A percentile compares a stretch with the other conserved stretches of the same genome.
phyloP scores from a whole-genome alignment of 1,139 yeast genomes.

The Kluyveromyces sp. region DNA sequence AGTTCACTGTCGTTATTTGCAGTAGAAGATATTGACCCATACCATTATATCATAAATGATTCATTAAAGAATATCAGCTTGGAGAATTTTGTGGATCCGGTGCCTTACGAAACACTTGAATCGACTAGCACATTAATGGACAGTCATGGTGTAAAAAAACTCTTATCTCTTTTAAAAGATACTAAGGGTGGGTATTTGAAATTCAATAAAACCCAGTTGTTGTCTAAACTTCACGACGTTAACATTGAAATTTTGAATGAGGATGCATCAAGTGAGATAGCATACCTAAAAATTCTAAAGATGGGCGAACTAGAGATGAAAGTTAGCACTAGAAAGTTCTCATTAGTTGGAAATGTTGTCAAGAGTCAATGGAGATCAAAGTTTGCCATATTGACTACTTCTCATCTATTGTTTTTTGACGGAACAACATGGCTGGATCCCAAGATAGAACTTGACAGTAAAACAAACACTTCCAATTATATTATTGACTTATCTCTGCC shows the following conservation, averaged over 20 bases:
- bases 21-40: slow-evolving; percentile 25
- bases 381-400: slow-evolving; percentile 37
- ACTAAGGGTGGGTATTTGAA: slow-evolving; percentile 27
- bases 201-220: slow-evolving; percentile 14
- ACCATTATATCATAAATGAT: slow-evolving; percentile 21
- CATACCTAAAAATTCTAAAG: slow-evolving; percentile 24
- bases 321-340: slow-evolving; percentile 16
- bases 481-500: slow-evolving; percentile 21
- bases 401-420: slow-evolving; percentile 39
- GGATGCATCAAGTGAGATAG: slow-evolving; percentile 11
- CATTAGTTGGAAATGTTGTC: slow-evolving; percentile 23
- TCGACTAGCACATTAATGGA: neutral
- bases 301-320: slow-evolving; percentile 24
- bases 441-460: slow-evolving; percentile 16
- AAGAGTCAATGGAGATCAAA: slow-evolving; percentile 35
- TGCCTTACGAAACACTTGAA: slow-evolving; percentile 14
- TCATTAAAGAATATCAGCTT: slow-evolving; percentile 14
- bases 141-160: slow-evolving; percentile 15
- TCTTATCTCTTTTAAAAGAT: slow-evolving; percentile 20
- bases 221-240: slow-evolving; percentile 12
- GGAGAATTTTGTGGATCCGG: slow-evolving; percentile 5
- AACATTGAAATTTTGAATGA: slow-evolving; percentile 17
- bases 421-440: slow-evolving; percentile 27
- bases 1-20: slow-evolving; percentile 12
- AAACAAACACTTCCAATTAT: slow-evolving; percentile 22